phyloP scores from a whole-genome alignment of 2,329 filamentous ascomycete species.

The Monosporascus sp. region DNA sequence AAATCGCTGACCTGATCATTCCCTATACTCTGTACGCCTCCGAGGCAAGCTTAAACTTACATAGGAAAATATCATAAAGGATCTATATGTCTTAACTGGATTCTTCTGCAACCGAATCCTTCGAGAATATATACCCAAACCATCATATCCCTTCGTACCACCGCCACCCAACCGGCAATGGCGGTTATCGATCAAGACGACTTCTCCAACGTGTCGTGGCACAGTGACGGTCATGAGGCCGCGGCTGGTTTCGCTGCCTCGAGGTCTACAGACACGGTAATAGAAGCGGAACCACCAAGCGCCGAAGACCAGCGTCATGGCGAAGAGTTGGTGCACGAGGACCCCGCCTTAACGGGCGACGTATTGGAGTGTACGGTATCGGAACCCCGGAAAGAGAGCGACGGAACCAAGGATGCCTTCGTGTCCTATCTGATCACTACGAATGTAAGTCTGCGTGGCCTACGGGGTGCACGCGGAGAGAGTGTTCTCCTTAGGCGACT shows the following conservation, averaged over 20 bases:
- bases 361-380: slow-evolving; percentile 78
- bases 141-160: background rate
- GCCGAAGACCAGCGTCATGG: slow-evolving; percentile 35
- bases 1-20: no score
- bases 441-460: slow-evolving; percentile 50
- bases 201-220: slow-evolving; percentile 80
- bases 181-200: slow-evolving; percentile 56
- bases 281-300: slow-evolving; percentile 24
- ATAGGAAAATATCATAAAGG: no score
- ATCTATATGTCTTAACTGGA: no score
- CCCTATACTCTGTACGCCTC: no score
- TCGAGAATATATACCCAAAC: background rate
- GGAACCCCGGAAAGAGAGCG: slow-evolving; percentile 86
- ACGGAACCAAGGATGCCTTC: slow-evolving; percentile 94
- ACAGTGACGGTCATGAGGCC: slow-evolving; percentile 52
- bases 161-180: slow-evolving; percentile 24
- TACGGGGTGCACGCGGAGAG: background rate
- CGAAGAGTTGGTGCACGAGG: slow-evolving; percentile 40
- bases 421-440: slow-evolving; percentile 94
- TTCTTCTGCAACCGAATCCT: no score
- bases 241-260: slow-evolving; percentile 26
- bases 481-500: background rate
- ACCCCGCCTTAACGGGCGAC: slow-evolving; percentile 62
- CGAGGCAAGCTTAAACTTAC: no score
- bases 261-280: slow-evolving; percentile 15